phyloP scores from a whole-genome alignment of 2,329 filamentous ascomycete species.

The Pestalotiopsis sp. region DNA sequence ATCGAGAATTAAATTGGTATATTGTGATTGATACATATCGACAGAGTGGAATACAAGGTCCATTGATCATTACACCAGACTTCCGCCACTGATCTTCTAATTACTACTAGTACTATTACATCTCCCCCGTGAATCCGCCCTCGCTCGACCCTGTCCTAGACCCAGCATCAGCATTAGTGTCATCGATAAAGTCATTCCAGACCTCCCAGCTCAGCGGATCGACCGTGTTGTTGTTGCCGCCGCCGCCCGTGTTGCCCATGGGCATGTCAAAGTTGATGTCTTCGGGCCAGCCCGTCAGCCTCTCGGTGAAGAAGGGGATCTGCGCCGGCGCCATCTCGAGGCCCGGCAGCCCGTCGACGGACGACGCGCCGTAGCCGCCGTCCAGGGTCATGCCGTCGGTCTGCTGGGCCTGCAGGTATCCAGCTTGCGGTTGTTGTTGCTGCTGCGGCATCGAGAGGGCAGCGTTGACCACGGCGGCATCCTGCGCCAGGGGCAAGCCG shows the following conservation, averaged over 20 bases:
- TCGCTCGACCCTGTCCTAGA: constrained; percentile 28
- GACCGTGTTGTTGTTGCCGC: constrained; percentile 12
- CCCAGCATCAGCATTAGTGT: constrained; percentile 37
- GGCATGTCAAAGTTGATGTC: constrained; percentile 27
- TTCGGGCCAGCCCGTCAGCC: constrained; percentile 15
- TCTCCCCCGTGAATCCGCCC: constrained; percentile 13
- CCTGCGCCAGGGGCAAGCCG: background rate
- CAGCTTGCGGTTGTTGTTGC: background rate
- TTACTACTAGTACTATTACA: background rate
- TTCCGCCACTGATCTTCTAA: background rate
- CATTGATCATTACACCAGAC: background rate
- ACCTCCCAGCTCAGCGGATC: constrained; percentile 37
- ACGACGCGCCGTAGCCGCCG: background rate
- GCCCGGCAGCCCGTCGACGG: background rate
- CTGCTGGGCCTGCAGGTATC: background rate
- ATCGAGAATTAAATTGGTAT: too few species aligned
- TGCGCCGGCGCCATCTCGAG: background rate
- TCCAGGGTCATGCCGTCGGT: background rate
- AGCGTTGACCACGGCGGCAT: background rate
- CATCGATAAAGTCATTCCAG: constrained; percentile 49
- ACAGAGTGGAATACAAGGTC: background rate
- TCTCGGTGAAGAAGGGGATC: background rate
- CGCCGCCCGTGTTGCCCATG: constrained; percentile 16
- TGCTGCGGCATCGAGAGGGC: background rate
- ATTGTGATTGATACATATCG: background rate